These are phyloP conservation scores for Zostera marina DNA, from an alignment of 116 monocot species.

Conservation along the genomic window DNA sequence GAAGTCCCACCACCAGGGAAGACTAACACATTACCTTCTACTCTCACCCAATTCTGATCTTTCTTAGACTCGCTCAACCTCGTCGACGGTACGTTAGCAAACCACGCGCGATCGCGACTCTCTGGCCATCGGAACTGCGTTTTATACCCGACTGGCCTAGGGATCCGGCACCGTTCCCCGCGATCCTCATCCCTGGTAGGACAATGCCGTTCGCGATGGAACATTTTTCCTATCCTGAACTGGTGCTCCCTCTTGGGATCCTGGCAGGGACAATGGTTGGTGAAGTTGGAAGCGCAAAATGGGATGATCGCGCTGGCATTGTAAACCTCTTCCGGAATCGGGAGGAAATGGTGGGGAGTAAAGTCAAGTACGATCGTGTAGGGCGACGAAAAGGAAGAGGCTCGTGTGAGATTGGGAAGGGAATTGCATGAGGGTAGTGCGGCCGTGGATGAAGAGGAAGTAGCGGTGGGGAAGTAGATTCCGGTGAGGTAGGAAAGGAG, in stretches of 20 bases:
- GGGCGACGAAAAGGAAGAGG: slow-evolving; percentile 5
- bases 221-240: slow-evolving; percentile 12
- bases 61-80: slow-evolving; percentile 36
- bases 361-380: slow-evolving; percentile 15
- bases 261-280: slow-evolving; percentile 76
- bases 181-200: slow-evolving; percentile 5
- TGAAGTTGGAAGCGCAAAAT: slow-evolving; percentile 55
- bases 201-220: slow-evolving; percentile 37
- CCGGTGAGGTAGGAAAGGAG: slow-evolving; percentile 13
- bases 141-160: slow-evolving; percentile 44
- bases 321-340: slow-evolving; percentile 2
- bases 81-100: slow-evolving; percentile 59
- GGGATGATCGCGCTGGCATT: slow-evolving; percentile 16
- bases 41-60: slow-evolving; percentile 60
- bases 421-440: slow-evolving; percentile 14
- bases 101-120: slow-evolving; percentile 51
- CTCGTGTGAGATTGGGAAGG: slow-evolving; percentile 2
- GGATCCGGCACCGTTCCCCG: slow-evolving; percentile 38
- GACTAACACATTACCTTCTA: slow-evolving; percentile 51
- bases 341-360: slow-evolving; percentile 10
- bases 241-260: slow-evolving; percentile 45
- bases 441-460: slow-evolving; percentile 23
- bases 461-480: slow-evolving; percentile 18
- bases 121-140: slow-evolving; percentile 40
- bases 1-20: slow-evolving; percentile 88